Base-by-base conservation (phyloP, 2,329 filamentous ascomycete species). In the Herpomyces periplanetae region DNA sequence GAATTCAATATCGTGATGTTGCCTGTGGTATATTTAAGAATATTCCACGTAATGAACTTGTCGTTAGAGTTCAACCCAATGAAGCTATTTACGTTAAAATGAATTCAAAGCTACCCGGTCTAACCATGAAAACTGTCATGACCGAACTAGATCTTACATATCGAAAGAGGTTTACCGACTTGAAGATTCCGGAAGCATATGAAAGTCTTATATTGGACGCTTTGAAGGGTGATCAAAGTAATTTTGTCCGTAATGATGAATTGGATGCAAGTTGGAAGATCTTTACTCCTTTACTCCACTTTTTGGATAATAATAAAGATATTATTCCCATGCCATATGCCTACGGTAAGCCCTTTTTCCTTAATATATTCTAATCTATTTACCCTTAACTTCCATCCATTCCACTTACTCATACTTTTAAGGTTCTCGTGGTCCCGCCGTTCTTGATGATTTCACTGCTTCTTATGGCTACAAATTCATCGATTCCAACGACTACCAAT, bases 41-140 rank as follows among this genome's bases (percentile, higher is more conserved):
- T 39, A 96, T 96, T 35, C 84, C 80, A 24, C 64, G 84, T 30
- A 96, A 96, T 48, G 80, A 96, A 47, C 63, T 96, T 28, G 80
- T 96, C 33, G 88, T 96, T 48, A 73, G 80, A 30, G 85, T 96
- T 28, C 80, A 96, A 49, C 80, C 80, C 32, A 96, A 96, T 47
- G 80, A 96, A 52, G 85, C 68, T 37, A 73, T 96, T 29, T 96
- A 96, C 47, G 85, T 91, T 43, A 96, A 96, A 59, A 96, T 96
- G 80, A 96, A 96, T 61, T 91, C 75, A 12, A 96, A 96, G 52
- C 51, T 96, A 23, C 84, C 80, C 9, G 80, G 80, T 32, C 50
- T 96, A 33, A 91, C 71, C 49, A 96, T 91, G 73, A 80, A 96
- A 51, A 96, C 80, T 6, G 80, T 91, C 15, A 68, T 88, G 31